Evolutionary conservation across 2,329 filamentous ascomycete genomes (phyloP), one percentile per base, ranked within the genome.

Genomic region (Atkinsonella hypoxylon): DNA sequence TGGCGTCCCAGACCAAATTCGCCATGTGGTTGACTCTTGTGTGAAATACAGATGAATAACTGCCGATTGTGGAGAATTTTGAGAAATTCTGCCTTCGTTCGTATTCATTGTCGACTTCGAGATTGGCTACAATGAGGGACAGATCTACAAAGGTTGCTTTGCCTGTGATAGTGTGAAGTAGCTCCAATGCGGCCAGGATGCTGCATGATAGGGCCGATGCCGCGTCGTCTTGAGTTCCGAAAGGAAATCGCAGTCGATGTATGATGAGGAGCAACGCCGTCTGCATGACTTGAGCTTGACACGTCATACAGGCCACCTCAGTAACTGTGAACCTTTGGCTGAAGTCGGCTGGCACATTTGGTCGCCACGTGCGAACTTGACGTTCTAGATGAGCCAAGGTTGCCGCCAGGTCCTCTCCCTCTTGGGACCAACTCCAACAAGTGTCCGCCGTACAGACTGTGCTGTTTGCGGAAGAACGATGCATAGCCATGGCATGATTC

Each of bases 251-350:
- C 2, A 64, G 51, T 1, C 61, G 53, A 40, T 62, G 58, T 0
- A 61, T 47, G 8, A 63, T 50, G 7, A 64, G 54, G 4, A 61
- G 51, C 7, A 53, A 55, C 1, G 57, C 57, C 3, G 56, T 47
- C 4, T 56, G 58, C 50, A 60, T 55, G 12, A 59, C 57, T 17
- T 59, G 57, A 1, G 55, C 57, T 26, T 64, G 62, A 12, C 59
- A 61, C 41, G 62, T 51, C 61, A 64, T 62, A 45, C 61, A 61
- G 0, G 58, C 52, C 2, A 62, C 53, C 30, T 64, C 62, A 10
- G 47, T 43, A 0, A 58, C 42, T 4, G 55, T 55, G 17, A 56
- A 62, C 4, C 42, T 40, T 0, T 26, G 50, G 8, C 45, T 51
- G 43, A 62, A 61, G 40, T 51, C 56, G 7, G 52, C 43, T 2